Base-by-base conservation (phyloP, 2,329 filamentous ascomycete species). In the Beauveria australis region DNA sequence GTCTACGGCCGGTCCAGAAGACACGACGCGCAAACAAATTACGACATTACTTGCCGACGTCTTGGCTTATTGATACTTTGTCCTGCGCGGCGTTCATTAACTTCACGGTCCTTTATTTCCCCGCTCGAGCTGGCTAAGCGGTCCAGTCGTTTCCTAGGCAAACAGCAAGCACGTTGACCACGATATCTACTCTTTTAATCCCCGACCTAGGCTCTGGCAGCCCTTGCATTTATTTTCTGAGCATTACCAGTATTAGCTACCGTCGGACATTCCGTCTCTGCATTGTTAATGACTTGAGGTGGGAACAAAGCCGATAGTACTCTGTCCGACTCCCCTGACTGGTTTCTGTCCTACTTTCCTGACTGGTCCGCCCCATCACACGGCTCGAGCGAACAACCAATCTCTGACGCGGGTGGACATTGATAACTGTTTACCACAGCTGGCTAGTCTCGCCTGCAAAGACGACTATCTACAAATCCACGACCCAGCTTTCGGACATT, bases 1-100 rank as follows among this genome's bases (percentile, higher is more conserved):
- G 49, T 53, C 58, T 16, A 30, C 58, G 58, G 58, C 58, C 58
- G 58, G 58, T 48, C 58, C 58, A 60, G 58, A 60, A 43, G 33
- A 60, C 58, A 48, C 58, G 8, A 33, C 22, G 19, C 48, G 16
- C 26, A 16, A 47, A 16, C 18, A n/a, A 43, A 28, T 30, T 49
- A 37, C 33, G 30, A 37, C 33, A 37, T 19, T 57, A 46, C 44
- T 57, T 41, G 33, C 44, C 30, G 30, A 60, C 14, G 22, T 40
- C 58, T 53, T 55, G 58, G 58, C 58, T 55, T 55, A 7, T 30
- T 33, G 49, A 54, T 60, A 60, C 41, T 55, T 22, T 10, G 14
- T 5, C 33, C 40, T 41, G 24, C 44, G 40, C 44, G n/a, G 6
- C 37, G 19, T 44, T 37, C 55, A 22, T 51, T 48, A 19, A 30